phyloP scores from a whole-genome alignment of 2,329 filamentous ascomycete species.

The Rhinocladiella mackenziei region DNA sequence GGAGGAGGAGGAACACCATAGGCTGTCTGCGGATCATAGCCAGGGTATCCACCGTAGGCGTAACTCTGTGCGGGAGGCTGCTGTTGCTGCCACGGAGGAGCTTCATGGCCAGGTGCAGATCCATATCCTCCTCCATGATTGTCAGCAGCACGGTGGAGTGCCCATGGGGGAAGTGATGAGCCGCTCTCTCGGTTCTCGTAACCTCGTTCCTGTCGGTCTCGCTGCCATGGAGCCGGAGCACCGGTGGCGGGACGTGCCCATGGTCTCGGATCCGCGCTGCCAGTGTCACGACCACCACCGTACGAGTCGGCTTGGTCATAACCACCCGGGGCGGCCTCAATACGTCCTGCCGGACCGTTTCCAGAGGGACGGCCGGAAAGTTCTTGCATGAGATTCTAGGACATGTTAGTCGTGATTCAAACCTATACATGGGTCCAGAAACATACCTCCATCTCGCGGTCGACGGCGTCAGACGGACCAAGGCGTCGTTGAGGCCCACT shows the following conservation, averaged over 20 bases:
- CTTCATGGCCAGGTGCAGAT: conserved; percentile 33
- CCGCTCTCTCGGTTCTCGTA: conserved; percentile 41
- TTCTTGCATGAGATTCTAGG: conserved; percentile 93
- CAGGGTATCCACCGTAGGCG: conserved; percentile 54
- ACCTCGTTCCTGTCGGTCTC: conserved; percentile 43
- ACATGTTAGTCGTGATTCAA: conserved; percentile 26
- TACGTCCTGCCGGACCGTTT: conserved; percentile 66
- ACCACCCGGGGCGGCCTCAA: conserved; percentile 74
- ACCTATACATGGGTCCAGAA: background rate
- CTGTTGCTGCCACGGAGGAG: conserved; percentile 61
- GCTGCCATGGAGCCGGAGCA: conserved; percentile 68
- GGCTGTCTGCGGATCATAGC: conserved; percentile 39
- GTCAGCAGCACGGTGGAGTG: conserved; percentile 33
- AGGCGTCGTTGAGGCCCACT: conserved; percentile 59
- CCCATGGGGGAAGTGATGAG: conserved; percentile 35
- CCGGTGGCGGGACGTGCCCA: conserved; percentile 25
- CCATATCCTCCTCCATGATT: conserved; percentile 46
- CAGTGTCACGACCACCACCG: conserved; percentile 3
- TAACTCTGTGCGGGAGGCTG: conserved; percentile 47
- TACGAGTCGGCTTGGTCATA: conserved; percentile 36
- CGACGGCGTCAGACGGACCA: conserved; percentile 76
- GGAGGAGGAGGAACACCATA: conserved; percentile 38
- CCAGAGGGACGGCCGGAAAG: conserved; percentile 67
- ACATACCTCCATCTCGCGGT: conserved; percentile 89
- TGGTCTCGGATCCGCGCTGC: conserved; percentile 58